Conservation (phyloP, 495 filamentous ascomycete genomes). For the Cercophora scortea region DNA sequence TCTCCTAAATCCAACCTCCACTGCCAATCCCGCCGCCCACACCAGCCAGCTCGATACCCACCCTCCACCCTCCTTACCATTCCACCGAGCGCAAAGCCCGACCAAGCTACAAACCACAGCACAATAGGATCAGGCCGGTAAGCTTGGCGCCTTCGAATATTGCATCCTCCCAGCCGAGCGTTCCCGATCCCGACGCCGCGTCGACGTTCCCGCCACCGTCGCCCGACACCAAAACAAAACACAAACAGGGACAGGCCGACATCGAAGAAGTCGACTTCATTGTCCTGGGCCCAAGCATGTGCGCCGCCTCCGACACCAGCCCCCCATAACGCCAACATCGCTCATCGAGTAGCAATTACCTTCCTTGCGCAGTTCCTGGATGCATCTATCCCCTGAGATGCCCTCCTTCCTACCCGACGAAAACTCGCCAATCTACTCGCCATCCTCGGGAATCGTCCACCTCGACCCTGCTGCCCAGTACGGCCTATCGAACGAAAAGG, state of each 20-base stretch:
- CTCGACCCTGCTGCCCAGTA: constrained; percentile 21
- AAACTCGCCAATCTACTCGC: constrained; percentile 37
- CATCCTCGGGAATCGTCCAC: constrained; percentile 26
- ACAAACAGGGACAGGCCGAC: too few relatives aligned
- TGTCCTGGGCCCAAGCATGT: constrained; percentile 13
- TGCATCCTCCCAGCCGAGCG: too few relatives aligned
- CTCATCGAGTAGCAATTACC: constrained; percentile 7
- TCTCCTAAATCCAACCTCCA: not conserved
- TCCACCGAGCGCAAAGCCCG: too few relatives aligned
- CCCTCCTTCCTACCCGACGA: constrained; percentile 51
- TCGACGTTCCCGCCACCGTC: too few relatives aligned
- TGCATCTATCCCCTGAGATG: constrained; percentile 35
- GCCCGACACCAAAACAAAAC: too few relatives aligned
- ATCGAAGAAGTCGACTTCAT: not conserved
- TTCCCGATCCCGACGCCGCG: too few relatives aligned
- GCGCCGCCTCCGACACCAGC: constrained; percentile 3
- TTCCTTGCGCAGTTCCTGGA: not conserved
- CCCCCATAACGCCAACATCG: constrained; percentile 7
- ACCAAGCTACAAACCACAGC: too few relatives aligned
- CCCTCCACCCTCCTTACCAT: too few relatives aligned
- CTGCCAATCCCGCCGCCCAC: not conserved
- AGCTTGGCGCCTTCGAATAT: too few relatives aligned
- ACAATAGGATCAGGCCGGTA: too few relatives aligned
- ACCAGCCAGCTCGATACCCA: not conserved
- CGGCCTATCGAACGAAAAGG: constrained; percentile 21